Base-by-base conservation (phyloP, 1,284 basidiomycete genomes). In the Papiliotrema flavescens region DNA sequence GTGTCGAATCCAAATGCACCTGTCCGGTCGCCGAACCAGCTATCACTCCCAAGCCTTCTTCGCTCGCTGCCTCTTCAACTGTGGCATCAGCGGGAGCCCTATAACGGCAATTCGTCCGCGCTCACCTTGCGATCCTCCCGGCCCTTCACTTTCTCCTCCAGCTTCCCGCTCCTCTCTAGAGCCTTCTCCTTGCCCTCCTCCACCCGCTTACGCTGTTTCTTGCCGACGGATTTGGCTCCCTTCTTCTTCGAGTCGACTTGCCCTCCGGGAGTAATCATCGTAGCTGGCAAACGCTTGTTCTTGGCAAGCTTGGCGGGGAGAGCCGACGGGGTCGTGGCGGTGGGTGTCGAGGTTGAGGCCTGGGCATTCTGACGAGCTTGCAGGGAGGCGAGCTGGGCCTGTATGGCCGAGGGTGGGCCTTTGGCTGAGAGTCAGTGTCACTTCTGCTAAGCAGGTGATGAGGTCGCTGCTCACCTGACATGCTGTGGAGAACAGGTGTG, bases 11-110 rank as follows among this genome's bases (percentile, higher is more conserved):
- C 11, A 32, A 32, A 32, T 32, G 11, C 28, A 32, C 46, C 36
- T 9, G 19, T 19, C 37, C 5, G 15, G n/a, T 20, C 15, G 22
- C 19, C 28, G 3, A 7, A 3, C 15, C 32, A 15, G 15, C 14
- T 7, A 15, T 51, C 48, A 74, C 49, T 74, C 73, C 73, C 73
- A 74, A 42, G 73, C 73, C 42, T 65, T 66, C 66, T 74, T 74
- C 14, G 73, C 73, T 51, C 70, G 57, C 47, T 70, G 61, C 23
- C 73, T 49, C 60, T 72, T 74, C 14, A 63, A 64, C 72, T 74
- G 53, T 8, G 23, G 2, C 6, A 15, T 51, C 43, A 55, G 46
- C 28, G 5, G 5, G 28, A 5, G 28, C 26, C 13, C 6, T 37
- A 3, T 17, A 28, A 9, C 14, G 11, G 15, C 39, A 26, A 14